Evolutionary conservation across 495 filamentous ascomycete species (phyloP).

Genomic region (Penicillium steckii): DNA sequence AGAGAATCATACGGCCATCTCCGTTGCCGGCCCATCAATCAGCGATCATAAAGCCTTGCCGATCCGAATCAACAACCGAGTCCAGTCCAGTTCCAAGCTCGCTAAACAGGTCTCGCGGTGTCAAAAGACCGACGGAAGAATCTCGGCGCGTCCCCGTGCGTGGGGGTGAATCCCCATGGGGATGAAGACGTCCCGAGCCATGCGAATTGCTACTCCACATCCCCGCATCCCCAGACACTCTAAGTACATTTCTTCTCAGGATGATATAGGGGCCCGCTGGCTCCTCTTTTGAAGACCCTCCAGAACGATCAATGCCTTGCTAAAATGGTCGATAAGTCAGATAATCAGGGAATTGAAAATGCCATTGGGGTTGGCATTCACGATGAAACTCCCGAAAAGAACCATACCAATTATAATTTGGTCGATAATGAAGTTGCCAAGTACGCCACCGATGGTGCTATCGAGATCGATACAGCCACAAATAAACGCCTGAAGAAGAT

Average conservation of each 20-base stretch:
- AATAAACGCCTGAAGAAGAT: conserved; percentile 48
- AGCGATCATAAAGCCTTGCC: not conserved
- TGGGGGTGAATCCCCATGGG: conserved; percentile 17
- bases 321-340: conserved; percentile 7
- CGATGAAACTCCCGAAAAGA: conserved; percentile 38
- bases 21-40: conserved; percentile 10
- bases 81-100: not conserved
- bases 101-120: not conserved
- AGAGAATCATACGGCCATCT: conserved; percentile 4
- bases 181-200: conserved; percentile 2
- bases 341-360: conserved; percentile 10
- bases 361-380: not conserved
- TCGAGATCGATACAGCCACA: conserved; percentile 55
- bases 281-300: not conserved
- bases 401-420: conserved; percentile 48
- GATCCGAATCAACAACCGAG: not conserved
- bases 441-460: conserved; percentile 49
- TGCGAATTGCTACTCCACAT: not conserved
- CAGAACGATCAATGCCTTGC: not conserved
- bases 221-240: conserved; percentile 12
- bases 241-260: not conserved
- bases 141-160: not conserved
- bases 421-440: conserved; percentile 62
- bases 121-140: not conserved
- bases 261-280: not conserved